phyloP scores from a whole-genome alignment of 2,329 filamentous ascomycete genomes.

The Teratosphaeria epicoccoides region DNA sequence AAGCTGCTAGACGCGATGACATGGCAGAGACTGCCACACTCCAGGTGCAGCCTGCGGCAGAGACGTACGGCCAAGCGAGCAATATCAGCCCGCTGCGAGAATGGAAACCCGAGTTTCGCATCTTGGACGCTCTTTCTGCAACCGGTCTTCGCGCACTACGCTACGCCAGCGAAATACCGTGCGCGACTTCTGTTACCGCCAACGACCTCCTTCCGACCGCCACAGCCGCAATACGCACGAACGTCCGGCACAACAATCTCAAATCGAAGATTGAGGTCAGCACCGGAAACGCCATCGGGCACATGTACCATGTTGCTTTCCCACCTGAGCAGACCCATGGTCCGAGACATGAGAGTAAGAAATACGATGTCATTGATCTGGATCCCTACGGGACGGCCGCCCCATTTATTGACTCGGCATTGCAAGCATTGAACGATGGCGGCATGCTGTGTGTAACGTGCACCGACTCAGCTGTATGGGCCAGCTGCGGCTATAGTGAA shows the following conservation, averaged over 20 bases:
- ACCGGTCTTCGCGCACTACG: constrained; percentile 83
- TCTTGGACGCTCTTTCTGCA: constrained; percentile 88
- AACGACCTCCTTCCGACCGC: constrained; percentile 65
- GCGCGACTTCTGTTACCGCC: constrained; percentile 42
- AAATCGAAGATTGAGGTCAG: constrained; percentile 59
- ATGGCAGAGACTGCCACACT: background rate
- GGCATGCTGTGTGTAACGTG: constrained; percentile 91
- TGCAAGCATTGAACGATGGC: constrained; percentile 79
- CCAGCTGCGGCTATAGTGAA: constrained; percentile 85
- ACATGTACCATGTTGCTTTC: constrained; percentile 63
- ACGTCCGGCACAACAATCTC: constrained; percentile 73
- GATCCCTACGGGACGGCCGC: constrained; percentile 93
- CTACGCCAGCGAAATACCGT: constrained; percentile 80
- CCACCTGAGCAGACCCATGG: constrained; percentile 24
- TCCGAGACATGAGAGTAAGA: constrained; percentile 30
- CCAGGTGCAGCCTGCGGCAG: background rate
- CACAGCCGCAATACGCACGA: constrained; percentile 59
- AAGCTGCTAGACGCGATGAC: background rate
- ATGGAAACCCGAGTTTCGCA: constrained; percentile 51
- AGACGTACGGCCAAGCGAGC: background rate
- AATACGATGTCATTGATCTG: constrained; percentile 89
- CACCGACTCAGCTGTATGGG: constrained; percentile 91
- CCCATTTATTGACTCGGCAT: constrained; percentile 80
- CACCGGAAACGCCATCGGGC: constrained; percentile 71
- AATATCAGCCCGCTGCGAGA: constrained; percentile 1